These are phyloP conservation scores for Oryza punctata DNA, from an alignment of 176 grass and related monocot genomes.

Conservation along the genomic window DNA sequence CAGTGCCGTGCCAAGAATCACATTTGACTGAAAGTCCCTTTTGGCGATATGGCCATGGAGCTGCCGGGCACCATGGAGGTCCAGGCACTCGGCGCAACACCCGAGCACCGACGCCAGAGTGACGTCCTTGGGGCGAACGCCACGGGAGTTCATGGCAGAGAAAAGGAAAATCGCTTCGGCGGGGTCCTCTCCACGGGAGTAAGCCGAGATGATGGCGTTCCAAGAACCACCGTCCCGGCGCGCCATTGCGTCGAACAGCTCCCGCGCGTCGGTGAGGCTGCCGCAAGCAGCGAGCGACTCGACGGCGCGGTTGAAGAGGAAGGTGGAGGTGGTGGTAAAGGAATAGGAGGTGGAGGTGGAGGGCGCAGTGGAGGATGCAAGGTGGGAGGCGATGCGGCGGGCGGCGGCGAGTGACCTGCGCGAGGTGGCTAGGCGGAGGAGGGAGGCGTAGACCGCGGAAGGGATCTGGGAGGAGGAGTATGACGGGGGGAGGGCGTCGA, in stretches of 20 bases:
- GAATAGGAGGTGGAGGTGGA: constrained; percentile 26
- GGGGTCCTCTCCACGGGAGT: constrained; percentile 28
- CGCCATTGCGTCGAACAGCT: constrained; percentile 90
- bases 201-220: constrained; percentile 78
- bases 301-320: constrained; percentile 79
- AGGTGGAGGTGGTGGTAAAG: constrained; percentile 25
- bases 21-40: constrained; percentile 61
- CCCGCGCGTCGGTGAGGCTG: constrained; percentile 55
- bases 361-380: not conserved
- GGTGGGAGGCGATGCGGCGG: constrained; percentile 57
- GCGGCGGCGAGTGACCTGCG: constrained; percentile 48
- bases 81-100: constrained; percentile 60
- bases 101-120: constrained; percentile 71
- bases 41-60: constrained; percentile 70
- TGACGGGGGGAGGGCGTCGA: constrained; percentile 31
- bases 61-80: constrained; percentile 51
- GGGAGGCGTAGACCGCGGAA: constrained; percentile 34
- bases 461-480: constrained; percentile 30
- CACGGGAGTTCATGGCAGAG: constrained; percentile 40
- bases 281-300: constrained; percentile 59
- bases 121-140: constrained; percentile 66
- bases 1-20: constrained; percentile 68
- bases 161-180: constrained; percentile 53
- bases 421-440: constrained; percentile 39
- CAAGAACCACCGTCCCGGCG: constrained; percentile 81